Evolutionary conservation across 2,329 filamentous ascomycete species (phyloP), one percentile per base, ranked within the genome.

Genomic region (Fusarium acutatum): DNA sequence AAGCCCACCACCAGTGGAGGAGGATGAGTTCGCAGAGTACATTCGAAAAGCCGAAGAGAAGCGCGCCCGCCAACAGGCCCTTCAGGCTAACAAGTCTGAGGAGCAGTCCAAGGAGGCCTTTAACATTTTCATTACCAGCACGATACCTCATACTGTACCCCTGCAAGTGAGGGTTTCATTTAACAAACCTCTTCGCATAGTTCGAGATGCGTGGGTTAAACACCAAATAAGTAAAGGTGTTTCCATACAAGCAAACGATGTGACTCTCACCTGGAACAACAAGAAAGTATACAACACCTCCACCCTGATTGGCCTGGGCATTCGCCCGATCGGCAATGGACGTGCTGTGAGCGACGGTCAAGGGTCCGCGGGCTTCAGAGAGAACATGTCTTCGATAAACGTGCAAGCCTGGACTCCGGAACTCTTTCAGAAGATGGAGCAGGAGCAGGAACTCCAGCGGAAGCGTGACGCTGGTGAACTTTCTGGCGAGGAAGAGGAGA

Each of bases 221-320:
- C 86, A 87, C 60, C 92, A 95, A 78, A 81, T 80, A 4, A 87
- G 81, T 4, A 81, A 84, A 6, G 79, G 80, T 3, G 75, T 15
- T 76, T 86, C 13, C 72, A 81, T 6, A 37, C 24, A 59, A 74
- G 80, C 6, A 24, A 84, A 87, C 6, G 83, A 85, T 2, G 84
- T 97, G 24, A 92, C 96, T 76, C 87, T 98, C 62, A 96, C 94
- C 0, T 97, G 94, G 92, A 91, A 91, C 71, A 88, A 89, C 32
- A 89, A 89, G 65, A 89, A 90, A 67, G 82, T 97, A 7, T 97
- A 93, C 79, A 90, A 93, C 72, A 88, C 89, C n/a, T 94, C 93
- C 10, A 95, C 92, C 3, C 91, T 94, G 66, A 86, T 87, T 60
- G 91, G 88, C 53, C 83, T 97, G 12, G 91, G 91, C 12, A 87